Conservation (phyloP, 2,329 filamentous ascomycete species). For the Fusarium sp. region DNA sequence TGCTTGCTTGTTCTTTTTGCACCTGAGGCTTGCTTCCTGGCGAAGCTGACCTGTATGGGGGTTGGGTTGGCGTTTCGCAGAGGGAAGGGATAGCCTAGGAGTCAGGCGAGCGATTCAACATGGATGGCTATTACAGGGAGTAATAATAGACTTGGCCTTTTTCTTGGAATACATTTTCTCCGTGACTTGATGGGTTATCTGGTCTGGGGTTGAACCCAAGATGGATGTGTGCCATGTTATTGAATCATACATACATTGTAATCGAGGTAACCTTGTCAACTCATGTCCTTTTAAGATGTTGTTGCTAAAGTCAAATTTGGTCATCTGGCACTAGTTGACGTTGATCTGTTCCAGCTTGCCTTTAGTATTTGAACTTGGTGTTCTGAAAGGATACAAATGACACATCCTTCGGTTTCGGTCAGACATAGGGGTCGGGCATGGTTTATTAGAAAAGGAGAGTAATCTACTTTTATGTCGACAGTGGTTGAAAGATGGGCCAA, state of each 20-base stretch:
- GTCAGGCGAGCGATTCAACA: slow-evolving; percentile 30
- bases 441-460: no score
- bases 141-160: slow-evolving; percentile 29
- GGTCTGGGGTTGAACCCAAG: not conserved
- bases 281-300: no score
- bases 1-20: not conserved
- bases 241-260: not conserved
- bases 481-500: no score
- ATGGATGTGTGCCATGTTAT: not conserved
- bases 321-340: no score
- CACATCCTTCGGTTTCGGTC: no score
- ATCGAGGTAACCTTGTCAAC: no score
- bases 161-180: not conserved
- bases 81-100: slow-evolving; percentile 22
- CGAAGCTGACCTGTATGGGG: slow-evolving; percentile 29
- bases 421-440: no score
- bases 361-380: no score
- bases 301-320: no score
- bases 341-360: no score
- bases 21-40: slow-evolving; percentile 35
- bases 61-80: slow-evolving; percentile 36
- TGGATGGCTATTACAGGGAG: slow-evolving; percentile 20
- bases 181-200: not conserved
- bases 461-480: no score
- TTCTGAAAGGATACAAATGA: no score